A percentile compares a stretch with the other conserved stretches of the same genome.
Evolutionary conservation across 2,329 filamentous ascomycete species (phyloP).

Genomic region (Verticillium alfalfae): DNA sequence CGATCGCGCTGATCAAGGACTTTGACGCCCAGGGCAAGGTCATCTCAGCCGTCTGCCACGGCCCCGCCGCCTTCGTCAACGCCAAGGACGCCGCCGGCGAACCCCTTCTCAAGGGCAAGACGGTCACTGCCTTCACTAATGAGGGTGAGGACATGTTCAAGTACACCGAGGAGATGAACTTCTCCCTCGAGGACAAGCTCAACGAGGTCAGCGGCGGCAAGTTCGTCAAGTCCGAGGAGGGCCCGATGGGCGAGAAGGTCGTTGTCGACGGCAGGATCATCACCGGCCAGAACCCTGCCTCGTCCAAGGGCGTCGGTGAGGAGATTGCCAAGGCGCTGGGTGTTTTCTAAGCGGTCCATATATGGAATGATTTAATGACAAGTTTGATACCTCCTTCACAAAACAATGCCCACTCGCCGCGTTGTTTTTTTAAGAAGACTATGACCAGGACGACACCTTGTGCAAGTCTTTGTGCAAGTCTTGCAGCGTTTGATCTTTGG

Average conservation of each 20-base stretch:
- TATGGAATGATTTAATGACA: not conserved
- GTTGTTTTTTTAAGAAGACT: too few relatives aligned
- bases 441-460: too few relatives aligned
- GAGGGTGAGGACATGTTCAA: slow-evolving; percentile 45
- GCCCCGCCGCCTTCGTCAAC: slow-evolving; percentile 56
- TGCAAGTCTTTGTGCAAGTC: too few relatives aligned
- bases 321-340: slow-evolving; percentile 42
- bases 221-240: slow-evolving; percentile 48
- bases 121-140: slow-evolving; percentile 58
- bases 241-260: slow-evolving; percentile 40
- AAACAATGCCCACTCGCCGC: too few relatives aligned
- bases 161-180: slow-evolving; percentile 49
- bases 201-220: slow-evolving; percentile 42
- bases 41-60: slow-evolving; percentile 65
- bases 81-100: slow-evolving; percentile 46
- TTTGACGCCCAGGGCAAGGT: slow-evolving; percentile 58
- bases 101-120: slow-evolving; percentile 48
- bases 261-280: slow-evolving; percentile 47
- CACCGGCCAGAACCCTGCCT: slow-evolving; percentile 54
- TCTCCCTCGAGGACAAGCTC: slow-evolving; percentile 51
- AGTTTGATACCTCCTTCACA: not conserved
- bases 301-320: slow-evolving; percentile 44
- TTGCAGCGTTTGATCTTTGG: too few relatives aligned
- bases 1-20: slow-evolving; percentile 54
- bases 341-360: not conserved